Conservation (phyloP, 768 basidiomycete species). For the Mycena metata region DNA sequence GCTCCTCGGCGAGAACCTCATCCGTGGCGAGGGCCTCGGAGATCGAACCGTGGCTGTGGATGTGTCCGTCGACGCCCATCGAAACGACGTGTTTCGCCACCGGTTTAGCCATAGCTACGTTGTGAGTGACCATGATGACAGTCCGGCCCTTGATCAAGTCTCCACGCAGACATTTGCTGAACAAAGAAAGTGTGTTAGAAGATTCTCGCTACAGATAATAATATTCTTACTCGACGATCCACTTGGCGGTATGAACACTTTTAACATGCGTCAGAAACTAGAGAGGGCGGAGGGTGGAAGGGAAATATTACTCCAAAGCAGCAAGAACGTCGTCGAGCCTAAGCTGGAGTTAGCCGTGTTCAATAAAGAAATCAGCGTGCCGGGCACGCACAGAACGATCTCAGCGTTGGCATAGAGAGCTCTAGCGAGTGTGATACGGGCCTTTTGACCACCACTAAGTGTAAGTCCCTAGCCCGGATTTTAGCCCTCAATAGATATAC, state of each 20-base stretch:
- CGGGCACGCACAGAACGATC: conserved; percentile 50
- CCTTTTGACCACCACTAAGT: conserved; percentile 60
- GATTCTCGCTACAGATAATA: background rate
- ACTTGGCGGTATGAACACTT: conserved; percentile 63
- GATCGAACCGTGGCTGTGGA: conserved; percentile 59
- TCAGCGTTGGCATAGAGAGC: conserved; percentile 59
- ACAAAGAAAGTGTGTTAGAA: conserved; percentile 10
- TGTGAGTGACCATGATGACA: conserved; percentile 65
- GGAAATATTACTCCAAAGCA: conserved; percentile 45
- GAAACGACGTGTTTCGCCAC: conserved; percentile 62
- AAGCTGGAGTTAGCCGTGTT: background rate
- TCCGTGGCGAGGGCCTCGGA: conserved; percentile 56
- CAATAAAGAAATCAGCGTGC: background rate
- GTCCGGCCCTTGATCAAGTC: conserved; percentile 59
- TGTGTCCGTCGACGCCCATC: conserved; percentile 58
- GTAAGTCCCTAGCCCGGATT: conserved; percentile 52
- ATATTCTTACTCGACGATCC: conserved; percentile 56
- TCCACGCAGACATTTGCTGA: conserved; percentile 57
- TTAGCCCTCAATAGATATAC: background rate
- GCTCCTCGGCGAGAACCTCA: conserved; percentile 59
- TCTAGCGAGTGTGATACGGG: conserved; percentile 58
- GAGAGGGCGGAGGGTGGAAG: conserved; percentile 38
- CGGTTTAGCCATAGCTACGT: conserved; percentile 59
- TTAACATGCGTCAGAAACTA: conserved; percentile 29
- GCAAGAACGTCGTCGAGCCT: conserved; percentile 40